Percentiles rank a stretch among this genome's conserved stretches.
These are phyloP conservation scores for Flaveria floridana DNA, from an alignment of 140 eudicot genomes.

Conservation along the genomic window DNA sequence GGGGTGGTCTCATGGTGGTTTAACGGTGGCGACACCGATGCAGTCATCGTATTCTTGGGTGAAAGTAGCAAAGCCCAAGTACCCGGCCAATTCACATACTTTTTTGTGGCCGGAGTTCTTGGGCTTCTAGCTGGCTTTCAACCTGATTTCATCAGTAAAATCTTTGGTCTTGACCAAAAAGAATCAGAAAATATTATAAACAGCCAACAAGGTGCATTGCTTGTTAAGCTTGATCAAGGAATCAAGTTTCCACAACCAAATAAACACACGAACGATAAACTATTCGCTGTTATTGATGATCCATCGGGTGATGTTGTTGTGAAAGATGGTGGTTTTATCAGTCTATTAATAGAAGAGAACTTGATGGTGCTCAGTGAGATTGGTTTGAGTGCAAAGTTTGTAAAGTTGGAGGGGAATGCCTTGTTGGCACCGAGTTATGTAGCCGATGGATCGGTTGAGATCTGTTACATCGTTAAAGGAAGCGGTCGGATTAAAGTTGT, in stretches of 20 bases:
- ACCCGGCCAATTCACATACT: slow-evolving; percentile 50
- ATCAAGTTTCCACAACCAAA: slow-evolving; percentile 33
- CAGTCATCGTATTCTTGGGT: slow-evolving; percentile 46
- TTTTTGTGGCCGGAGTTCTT: slow-evolving; percentile 40
- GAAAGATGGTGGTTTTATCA: slow-evolving; percentile 30
- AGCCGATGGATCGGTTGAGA: slow-evolving; percentile 32
- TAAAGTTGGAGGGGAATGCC: slow-evolving; percentile 38
- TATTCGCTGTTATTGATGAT: slow-evolving; percentile 15
- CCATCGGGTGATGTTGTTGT: slow-evolving; percentile 19
- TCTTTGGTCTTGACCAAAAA: slow-evolving; percentile 25
- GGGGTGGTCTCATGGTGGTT: slow-evolving; percentile 65
- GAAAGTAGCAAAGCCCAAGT: slow-evolving; percentile 37
- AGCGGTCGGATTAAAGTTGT: slow-evolving; percentile 45
- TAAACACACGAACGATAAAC: not conserved
- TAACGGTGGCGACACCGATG: slow-evolving; percentile 46
- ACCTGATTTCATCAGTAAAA: slow-evolving; percentile 35
- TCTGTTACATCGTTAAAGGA: slow-evolving; percentile 42
- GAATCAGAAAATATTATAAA: slow-evolving; percentile 16
- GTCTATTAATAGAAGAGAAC: slow-evolving; percentile 29
- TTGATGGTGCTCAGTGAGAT: slow-evolving; percentile 33
- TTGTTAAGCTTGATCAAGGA: slow-evolving; percentile 33
- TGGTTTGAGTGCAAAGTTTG: slow-evolving; percentile 43
- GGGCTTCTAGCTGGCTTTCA: slow-evolving; percentile 44
- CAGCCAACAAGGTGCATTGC: slow-evolving; percentile 31
- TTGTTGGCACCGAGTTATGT: slow-evolving; percentile 41